phyloP scores from a whole-genome alignment of 2,329 filamentous ascomycete species.

The Ceratocystis alfenasii region DNA sequence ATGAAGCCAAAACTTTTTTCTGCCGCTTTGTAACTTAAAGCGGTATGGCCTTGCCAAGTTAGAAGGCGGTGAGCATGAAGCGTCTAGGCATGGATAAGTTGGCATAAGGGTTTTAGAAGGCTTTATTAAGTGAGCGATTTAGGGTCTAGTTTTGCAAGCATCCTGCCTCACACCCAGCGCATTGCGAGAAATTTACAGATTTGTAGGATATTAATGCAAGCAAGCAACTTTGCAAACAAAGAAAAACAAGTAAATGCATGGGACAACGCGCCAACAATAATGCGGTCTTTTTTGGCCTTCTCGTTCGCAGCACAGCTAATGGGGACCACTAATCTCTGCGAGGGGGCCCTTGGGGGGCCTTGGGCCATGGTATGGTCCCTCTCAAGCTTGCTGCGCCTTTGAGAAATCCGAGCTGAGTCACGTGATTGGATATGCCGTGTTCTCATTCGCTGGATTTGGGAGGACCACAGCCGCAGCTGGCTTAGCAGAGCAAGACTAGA shows the following conservation, averaged over 20 bases:
- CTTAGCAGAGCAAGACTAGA: neutral
- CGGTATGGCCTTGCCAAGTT: neutral
- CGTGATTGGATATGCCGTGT: neutral
- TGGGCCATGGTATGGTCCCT: slow-evolving; percentile 11
- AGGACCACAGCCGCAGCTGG: neutral
- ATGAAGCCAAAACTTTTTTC: slow-evolving; percentile 23
- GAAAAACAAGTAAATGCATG: neutral
- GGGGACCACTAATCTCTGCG: neutral
- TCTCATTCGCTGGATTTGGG: slow-evolving; percentile 8
- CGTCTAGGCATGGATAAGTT: neutral
- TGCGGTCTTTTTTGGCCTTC: neutral
- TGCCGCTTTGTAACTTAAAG: slow-evolving; percentile 14
- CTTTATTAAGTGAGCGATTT: neutral
- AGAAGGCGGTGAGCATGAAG: slow-evolving; percentile 13
- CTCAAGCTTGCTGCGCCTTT: slow-evolving; percentile 11
- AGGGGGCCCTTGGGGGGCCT: neutral
- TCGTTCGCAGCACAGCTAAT: neutral
- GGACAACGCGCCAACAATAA: neutral
- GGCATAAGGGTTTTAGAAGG: too few species aligned
- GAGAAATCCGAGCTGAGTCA: slow-evolving; percentile 6
- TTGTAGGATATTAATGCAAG: too few species aligned
- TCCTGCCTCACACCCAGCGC: neutral
- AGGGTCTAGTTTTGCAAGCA: neutral
- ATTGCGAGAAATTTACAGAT: neutral
- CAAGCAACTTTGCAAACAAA: too few species aligned